Conservation (phyloP, 1,284 basidiomycete genomes). For the Polyporus tsugae region DNA sequence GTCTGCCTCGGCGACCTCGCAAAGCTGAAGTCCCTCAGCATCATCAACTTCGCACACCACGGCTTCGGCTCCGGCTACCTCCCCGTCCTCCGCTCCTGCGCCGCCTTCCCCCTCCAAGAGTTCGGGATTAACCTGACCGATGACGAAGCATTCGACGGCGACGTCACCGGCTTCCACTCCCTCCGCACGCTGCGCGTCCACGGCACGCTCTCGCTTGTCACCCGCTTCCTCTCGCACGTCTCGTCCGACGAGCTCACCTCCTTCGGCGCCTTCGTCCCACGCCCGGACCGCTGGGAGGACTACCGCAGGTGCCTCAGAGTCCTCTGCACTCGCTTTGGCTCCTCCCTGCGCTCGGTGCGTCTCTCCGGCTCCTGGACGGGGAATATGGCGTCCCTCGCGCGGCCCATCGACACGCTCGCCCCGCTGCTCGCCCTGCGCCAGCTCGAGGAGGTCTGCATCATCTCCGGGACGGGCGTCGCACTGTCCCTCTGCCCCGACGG, state of each 20-base stretch:
- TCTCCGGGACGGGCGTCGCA: conserved; percentile 22
- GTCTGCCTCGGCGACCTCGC: conserved; percentile 17
- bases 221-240: conserved; percentile 23
- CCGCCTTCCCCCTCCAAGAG: conserved; percentile 19
- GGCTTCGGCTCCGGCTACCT: conserved; percentile 17
- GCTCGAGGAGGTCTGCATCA: conserved; percentile 23
- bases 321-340: conserved; percentile 18
- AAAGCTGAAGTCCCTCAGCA: conserved; percentile 15
- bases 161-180: conserved; percentile 18
- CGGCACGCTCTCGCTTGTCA: conserved; percentile 21
- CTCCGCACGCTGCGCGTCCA: conserved; percentile 24
- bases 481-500: conserved; percentile 12
- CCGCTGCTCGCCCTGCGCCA: conserved; percentile 20
- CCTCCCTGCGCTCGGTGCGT: conserved; percentile 18
- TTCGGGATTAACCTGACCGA: conserved; percentile 23
- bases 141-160: background rate
- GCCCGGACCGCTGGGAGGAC: conserved; percentile 20
- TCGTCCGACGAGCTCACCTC: conserved; percentile 20
- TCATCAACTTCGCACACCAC: conserved; percentile 24
- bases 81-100: conserved; percentile 24
- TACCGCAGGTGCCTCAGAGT: conserved; percentile 18
- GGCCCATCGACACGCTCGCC: conserved; percentile 19
- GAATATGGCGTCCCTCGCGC: conserved; percentile 14
- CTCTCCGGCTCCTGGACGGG: conserved; percentile 26
- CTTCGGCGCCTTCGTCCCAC: conserved; percentile 21